Percentiles rank a stretch among this genome's conserved stretches.
Evolutionary conservation across 2,329 filamentous ascomycete genomes (phyloP).

Genomic region (Volutella citrinella): DNA sequence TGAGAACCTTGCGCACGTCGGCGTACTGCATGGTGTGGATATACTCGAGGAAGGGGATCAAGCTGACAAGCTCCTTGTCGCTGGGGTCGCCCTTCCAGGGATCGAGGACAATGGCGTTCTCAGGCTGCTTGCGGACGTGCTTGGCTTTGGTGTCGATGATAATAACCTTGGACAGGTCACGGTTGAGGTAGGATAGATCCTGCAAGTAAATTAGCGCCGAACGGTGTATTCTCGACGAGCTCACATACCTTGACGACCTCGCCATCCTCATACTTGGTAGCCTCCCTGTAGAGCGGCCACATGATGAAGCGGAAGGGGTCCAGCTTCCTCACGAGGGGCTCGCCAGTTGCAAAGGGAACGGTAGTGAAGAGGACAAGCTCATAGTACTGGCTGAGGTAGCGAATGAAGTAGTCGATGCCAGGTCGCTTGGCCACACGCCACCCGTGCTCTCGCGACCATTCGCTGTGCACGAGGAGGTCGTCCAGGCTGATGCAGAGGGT

Average conservation of each 20-base stretch:
- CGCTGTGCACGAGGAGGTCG: constrained; percentile 89
- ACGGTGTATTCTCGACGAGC: neutral
- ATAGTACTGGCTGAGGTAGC: constrained; percentile 96
- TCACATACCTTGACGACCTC: constrained; percentile 84
- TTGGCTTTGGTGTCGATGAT: constrained; percentile 83
- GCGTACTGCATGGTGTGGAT: constrained; percentile 88
- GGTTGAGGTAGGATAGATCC: constrained; percentile 97
- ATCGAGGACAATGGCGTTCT: constrained; percentile 88
- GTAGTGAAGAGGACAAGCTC: constrained; percentile 95
- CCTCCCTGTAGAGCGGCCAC: constrained; percentile 92
- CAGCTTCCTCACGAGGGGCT: constrained; percentile 86
- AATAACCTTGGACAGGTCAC: constrained; percentile 91
- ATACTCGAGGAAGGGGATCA: constrained; percentile 97
- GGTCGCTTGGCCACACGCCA: constrained; percentile 95
- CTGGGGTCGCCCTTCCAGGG: constrained; percentile 83
- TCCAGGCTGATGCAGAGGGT: constrained; percentile 91
- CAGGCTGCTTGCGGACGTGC: constrained; percentile 87
- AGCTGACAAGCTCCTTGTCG: constrained; percentile 80
- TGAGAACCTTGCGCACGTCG: constrained; percentile 82
- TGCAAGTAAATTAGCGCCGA: constrained; percentile 33
- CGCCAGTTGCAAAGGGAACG: constrained; percentile 77
- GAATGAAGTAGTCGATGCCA: constrained; percentile 94
- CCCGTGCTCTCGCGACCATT: constrained; percentile 90
- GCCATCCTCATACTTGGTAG: constrained; percentile 94
- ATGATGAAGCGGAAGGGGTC: constrained; percentile 94